Evolutionary conservation across 768 basidiomycete species (phyloP).

Genomic region (Podaxis pistillaris): DNA sequence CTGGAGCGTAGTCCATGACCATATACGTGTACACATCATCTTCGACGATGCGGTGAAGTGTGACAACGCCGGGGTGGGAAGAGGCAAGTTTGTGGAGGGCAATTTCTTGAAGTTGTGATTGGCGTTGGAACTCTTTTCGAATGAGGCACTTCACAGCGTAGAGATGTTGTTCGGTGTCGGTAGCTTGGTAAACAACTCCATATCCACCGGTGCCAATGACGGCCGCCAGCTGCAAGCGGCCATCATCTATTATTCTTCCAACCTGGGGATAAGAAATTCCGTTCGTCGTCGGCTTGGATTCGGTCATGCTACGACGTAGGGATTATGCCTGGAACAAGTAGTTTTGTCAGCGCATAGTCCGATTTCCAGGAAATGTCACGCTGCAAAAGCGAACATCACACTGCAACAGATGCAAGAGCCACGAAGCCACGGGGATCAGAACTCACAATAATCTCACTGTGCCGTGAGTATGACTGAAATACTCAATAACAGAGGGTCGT

Average conservation of each 20-base stretch:
- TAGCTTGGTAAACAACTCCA: slow-evolving; percentile 90
- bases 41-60: slow-evolving; percentile 85
- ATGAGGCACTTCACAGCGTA: slow-evolving; percentile 93
- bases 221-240: slow-evolving; percentile 77
- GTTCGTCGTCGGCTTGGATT: slow-evolving; percentile 17
- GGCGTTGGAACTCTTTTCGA: slow-evolving; percentile 52
- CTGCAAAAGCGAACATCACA: too few species aligned
- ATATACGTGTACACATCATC: slow-evolving; percentile 82
- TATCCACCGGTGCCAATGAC: slow-evolving; percentile 93
- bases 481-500: too few species aligned
- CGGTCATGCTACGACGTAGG: slow-evolving; percentile 18
- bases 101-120: slow-evolving; percentile 87
- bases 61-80: slow-evolving; percentile 79
- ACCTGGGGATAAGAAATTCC: slow-evolving; percentile 44
- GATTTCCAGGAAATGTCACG: too few species aligned
- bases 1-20: slow-evolving; percentile 89
- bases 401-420: too few species aligned
- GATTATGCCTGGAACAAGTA: neutral
- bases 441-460: too few species aligned
- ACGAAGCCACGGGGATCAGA: too few species aligned
- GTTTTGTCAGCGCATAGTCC: too few species aligned
- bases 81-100: slow-evolving; percentile 74
- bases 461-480: too few species aligned
- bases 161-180: slow-evolving; percentile 56
- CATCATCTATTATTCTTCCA: slow-evolving; percentile 83